Percentiles rank a stretch among this genome's conserved stretches.
Evolutionary conservation across 2,329 filamentous ascomycete genomes (phyloP).

Genomic region (Fusarium sp.): DNA sequence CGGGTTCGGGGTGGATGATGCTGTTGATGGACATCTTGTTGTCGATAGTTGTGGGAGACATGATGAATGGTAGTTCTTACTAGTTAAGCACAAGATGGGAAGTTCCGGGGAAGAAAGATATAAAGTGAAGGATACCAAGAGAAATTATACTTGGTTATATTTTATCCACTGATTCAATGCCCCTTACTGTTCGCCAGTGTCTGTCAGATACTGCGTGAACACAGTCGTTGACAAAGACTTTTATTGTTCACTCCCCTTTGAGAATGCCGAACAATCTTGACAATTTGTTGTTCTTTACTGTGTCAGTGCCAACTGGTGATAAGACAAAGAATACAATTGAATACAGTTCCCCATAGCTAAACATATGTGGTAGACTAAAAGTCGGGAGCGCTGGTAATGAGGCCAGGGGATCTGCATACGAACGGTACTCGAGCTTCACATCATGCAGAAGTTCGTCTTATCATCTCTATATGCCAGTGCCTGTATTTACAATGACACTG

Average conservation of each 20-base stretch:
- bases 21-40: slow-evolving; percentile 1
- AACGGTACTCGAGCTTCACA: not conserved
- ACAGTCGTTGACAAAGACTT: not conserved
- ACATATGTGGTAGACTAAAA: not conserved
- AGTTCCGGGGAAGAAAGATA: not conserved
- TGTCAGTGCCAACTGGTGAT: not conserved
- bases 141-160: not conserved
- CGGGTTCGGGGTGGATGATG: not conserved
- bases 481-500: not conserved
- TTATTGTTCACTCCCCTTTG: not conserved
- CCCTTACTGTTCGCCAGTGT: not conserved
- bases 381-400: fast-evolving
- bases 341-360: fast-evolving
- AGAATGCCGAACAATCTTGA: not conserved
- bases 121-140: fast-evolving
- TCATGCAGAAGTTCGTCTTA: not conserved
- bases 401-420: not conserved
- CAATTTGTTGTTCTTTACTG: not conserved
- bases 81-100: not conserved
- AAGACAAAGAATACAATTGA: not conserved
- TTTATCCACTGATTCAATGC: not conserved
- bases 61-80: not conserved
- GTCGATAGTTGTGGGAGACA: not conserved
- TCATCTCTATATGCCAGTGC: fast-evolving
- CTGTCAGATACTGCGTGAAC: not conserved